Evolutionary conservation across 2,329 filamentous ascomycete genomes (phyloP).

Genomic region (Thelonectria olida): DNA sequence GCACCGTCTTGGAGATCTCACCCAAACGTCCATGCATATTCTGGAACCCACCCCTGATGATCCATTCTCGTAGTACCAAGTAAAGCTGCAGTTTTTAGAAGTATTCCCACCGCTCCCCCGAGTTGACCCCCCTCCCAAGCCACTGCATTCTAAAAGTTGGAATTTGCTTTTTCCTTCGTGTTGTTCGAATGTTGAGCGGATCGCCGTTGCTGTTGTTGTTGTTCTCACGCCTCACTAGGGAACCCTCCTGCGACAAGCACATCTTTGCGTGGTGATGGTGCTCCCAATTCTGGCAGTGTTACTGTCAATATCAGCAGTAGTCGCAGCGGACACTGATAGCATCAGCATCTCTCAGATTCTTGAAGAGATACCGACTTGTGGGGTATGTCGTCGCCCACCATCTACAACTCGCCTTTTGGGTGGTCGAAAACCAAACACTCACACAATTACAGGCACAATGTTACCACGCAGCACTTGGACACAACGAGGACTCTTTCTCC

Average conservation of each 20-base stretch:
- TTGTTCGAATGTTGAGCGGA: slow-evolving; percentile 1
- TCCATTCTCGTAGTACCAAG: too few species aligned
- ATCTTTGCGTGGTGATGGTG: slow-evolving; percentile 10
- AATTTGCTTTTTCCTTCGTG: background rate
- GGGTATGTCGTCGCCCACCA: slow-evolving; percentile 13
- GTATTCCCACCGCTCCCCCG: slow-evolving; percentile 10
- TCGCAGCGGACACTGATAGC: background rate
- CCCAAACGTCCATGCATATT: slow-evolving; percentile 22
- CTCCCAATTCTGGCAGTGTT: slow-evolving; percentile 6
- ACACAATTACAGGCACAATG: slow-evolving; percentile 7
- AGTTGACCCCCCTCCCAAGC: background rate
- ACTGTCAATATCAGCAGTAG: background rate
- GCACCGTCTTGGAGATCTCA: slow-evolving; percentile 8
- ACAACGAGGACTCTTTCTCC: background rate
- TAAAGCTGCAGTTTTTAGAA: slow-evolving; percentile 18
- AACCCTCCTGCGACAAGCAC: slow-evolving; percentile 6
- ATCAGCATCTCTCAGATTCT: slow-evolving; percentile 4
- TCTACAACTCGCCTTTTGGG: background rate
- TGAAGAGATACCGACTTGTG: slow-evolving; percentile 10
- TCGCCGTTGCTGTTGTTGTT: background rate
- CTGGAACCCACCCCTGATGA: slow-evolving; percentile 13
- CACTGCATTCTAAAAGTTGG: background rate
- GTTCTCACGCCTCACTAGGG: slow-evolving; percentile 5
- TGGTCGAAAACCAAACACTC: background rate
- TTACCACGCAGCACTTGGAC: background rate